These are phyloP conservation scores for Tetradesmus lagerheimii DNA, from an alignment of 139 green algal species.

Conservation along the genomic window DNA sequence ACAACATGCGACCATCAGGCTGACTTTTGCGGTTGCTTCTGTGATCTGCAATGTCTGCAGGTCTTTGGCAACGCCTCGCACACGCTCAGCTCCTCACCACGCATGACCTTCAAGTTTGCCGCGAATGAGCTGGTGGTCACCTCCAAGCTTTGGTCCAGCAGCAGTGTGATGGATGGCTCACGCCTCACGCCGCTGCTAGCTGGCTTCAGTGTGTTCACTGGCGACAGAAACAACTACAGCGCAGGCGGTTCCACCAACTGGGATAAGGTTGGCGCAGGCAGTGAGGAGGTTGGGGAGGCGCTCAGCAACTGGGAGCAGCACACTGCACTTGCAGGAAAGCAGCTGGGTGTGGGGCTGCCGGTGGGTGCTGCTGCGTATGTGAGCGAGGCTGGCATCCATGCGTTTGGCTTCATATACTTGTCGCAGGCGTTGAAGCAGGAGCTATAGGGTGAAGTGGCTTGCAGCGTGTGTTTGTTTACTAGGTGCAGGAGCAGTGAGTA, in stretches of 20 bases:
- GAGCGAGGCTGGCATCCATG: slow-evolving; percentile 25
- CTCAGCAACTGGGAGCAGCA: slow-evolving; percentile 35
- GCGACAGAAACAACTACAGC: neutral
- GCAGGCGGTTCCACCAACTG: slow-evolving; percentile 32
- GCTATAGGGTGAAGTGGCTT: neutral
- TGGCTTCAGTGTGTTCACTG: slow-evolving; percentile 20
- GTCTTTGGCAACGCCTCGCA: slow-evolving; percentile 30
- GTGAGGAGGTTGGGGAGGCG: neutral
- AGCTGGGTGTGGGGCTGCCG: slow-evolving; percentile 29
- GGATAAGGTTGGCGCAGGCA: neutral
- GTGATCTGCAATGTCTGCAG: neutral
- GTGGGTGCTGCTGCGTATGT: slow-evolving; percentile 37
- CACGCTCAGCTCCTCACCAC: neutral
- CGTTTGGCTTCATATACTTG: slow-evolving; percentile 23
- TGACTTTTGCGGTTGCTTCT: neutral
- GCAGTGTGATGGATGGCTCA: slow-evolving; percentile 23
- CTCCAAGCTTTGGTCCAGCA: slow-evolving; percentile 2
- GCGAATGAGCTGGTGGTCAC: slow-evolving; percentile 34
- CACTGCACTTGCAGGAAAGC: neutral
- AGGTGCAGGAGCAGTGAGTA: too few relatives aligned
- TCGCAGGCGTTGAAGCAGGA: neutral
- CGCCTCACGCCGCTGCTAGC: slow-evolving; percentile 21
- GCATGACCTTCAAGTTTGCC: slow-evolving; percentile 18
- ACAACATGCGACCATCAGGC: neutral
- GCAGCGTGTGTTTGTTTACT: neutral